Percentiles rank a stretch among this genome's conserved stretches.
Evolutionary conservation across 2,329 filamentous ascomycete species (phyloP).

Genomic region (Monilinia fructigena): DNA sequence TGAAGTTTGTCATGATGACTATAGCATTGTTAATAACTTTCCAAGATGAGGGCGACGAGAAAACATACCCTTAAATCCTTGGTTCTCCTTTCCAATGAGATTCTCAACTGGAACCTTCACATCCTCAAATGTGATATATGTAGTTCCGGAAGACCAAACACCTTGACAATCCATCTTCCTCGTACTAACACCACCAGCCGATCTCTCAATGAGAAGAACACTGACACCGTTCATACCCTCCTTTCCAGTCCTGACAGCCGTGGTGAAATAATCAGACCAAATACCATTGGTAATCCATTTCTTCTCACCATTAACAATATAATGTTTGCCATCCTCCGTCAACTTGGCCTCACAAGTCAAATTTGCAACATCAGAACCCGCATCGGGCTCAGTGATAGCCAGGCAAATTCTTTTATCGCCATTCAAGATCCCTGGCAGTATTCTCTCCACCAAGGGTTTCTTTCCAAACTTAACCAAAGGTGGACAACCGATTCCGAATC

Average conservation of each 20-base stretch:
- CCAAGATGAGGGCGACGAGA: neutral
- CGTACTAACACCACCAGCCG: slow-evolving; percentile 80
- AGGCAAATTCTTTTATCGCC: slow-evolving; percentile 98
- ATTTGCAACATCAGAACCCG: slow-evolving; percentile 92
- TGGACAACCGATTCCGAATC: slow-evolving; percentile 93
- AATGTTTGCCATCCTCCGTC: slow-evolving; percentile 93
- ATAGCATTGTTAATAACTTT: slow-evolving; percentile 23
- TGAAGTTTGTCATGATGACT: slow-evolving; percentile 99
- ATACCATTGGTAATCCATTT: slow-evolving; percentile 99
- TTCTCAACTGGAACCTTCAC: slow-evolving; percentile 99
- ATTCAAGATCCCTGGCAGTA: slow-evolving; percentile 81
- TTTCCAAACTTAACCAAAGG: slow-evolving; percentile 57
- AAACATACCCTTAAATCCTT: slow-evolving; percentile 77
- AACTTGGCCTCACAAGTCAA: slow-evolving; percentile 94
- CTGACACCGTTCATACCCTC: slow-evolving; percentile 90
- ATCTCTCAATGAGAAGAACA: slow-evolving; percentile 87
- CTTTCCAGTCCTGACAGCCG: slow-evolving; percentile 85
- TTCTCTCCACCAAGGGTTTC: slow-evolving; percentile 60
- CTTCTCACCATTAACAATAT: slow-evolving; percentile 99
- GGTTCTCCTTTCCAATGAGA: slow-evolving; percentile 94
- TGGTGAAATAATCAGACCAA: slow-evolving; percentile 97
- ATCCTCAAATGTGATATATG: slow-evolving; percentile 97
- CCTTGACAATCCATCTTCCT: slow-evolving; percentile 98
- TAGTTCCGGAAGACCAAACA: slow-evolving; percentile 92
- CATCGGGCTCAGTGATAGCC: slow-evolving; percentile 95